Base-by-base conservation (phyloP, 2,329 filamentous ascomycete genomes). In the Cercospora sesami region DNA sequence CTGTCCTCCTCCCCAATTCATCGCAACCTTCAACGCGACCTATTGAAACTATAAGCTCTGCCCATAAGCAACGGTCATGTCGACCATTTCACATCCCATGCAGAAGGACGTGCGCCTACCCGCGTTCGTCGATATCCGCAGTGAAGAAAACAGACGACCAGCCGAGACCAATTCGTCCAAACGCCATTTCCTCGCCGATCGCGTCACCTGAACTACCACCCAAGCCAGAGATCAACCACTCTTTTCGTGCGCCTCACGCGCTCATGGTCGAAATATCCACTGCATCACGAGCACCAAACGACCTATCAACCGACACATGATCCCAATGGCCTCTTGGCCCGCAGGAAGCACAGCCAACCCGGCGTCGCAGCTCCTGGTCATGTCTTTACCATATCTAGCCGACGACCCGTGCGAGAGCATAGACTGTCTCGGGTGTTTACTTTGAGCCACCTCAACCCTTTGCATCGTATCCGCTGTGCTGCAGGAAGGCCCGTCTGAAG, bases 101-200 rank as follows among this genome's bases (percentile, higher is more conserved):
- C 16, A 60, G 18, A 26, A 23, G 18, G 26, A 45, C 16, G 33
- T 39, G 59, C 36, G n/a, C 23, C 14, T n/a, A 30, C 59, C 30
- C 31, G 14, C 21, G 31, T 31, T n/a, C 36, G 31, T 39, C 36
- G 5, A 21, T 14, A 26, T 8, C 33, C 59, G 31, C 33, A 42
- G 21, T 18, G 31, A 61, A 42, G 21, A 28, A 28, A n/a, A 58
- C n/a, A 58, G 59, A 26, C 59, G 59, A 61, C 59, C 36, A 48
- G 33, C 59, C 59, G 59, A 48, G 5, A 42, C 36, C 33, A 60
- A 16, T 18, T 57, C 14, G 7, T 9, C 16, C 30, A 26, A n/a
- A 61, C 59, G 59, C 59, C 59, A 61, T 61, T 28, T 12, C 59
- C 31, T n/a, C 59, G 39, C 31, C 33, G 59, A 61, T 61, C 59